Evolutionary conservation across 2,329 filamentous ascomycete species (phyloP), one percentile per base, ranked within the genome.

Genomic region (Aspergillus sp.): DNA sequence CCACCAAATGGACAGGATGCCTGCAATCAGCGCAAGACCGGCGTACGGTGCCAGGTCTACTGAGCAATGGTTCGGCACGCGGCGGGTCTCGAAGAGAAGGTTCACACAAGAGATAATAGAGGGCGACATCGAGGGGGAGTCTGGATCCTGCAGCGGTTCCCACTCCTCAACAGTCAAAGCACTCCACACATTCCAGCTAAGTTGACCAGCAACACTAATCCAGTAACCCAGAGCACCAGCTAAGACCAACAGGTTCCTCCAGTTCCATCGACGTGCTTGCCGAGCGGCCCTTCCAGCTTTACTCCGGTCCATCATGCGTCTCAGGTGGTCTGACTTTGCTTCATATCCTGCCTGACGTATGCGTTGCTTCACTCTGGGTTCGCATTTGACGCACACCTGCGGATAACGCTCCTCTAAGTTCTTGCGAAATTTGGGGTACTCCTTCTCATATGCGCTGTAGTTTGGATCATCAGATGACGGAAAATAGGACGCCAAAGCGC

Each of bases 401-500:
- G 95, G 95, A 72, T 97, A 98, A 53, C 90, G 85, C 69, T 87
- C 82, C 78, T 97, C 93, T 17, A 97, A 82, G 55, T 88, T 83
- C 63, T 82, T 83, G 63, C 89, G 88, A 74, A 90, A 96, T 38
- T 83, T 82, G 65, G 88, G 89, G 68, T 91, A 89, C 52, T 85
- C 84, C 57, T 82, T 83, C 73, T 92, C 89, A 64, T 89, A 88
- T 62, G 86, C 82, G 3, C 78, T 79, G 73, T 93, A 92, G 55
- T 89, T 83, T 0, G 90, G 87, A 65, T 94, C 85, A 23, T 82
- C 79, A 47, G 82, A 78, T 21, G 85, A 78, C 0, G 89, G 88
- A 1, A 96, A 84, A 75, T 96, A 98, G 61, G 94, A 88, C 3
- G 91, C 89, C 41, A 98, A 81, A 0, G 87, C 87, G 47, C 88